Evolutionary conservation across 768 basidiomycete genomes (phyloP), one percentile per base, ranked within the genome.

Genomic region (Mycena alexandri): DNA sequence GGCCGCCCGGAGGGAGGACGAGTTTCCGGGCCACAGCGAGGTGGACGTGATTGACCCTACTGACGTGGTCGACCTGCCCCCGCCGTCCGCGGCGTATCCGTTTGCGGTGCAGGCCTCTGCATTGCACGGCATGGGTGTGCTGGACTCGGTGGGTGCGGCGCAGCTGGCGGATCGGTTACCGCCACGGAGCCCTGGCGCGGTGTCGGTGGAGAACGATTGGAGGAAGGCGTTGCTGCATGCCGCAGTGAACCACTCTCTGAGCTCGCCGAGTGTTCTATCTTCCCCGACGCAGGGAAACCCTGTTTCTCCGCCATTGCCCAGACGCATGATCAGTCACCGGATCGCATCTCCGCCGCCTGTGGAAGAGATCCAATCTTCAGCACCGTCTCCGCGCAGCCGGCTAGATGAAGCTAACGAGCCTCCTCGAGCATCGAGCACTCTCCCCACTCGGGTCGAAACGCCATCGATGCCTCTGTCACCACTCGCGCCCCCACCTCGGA

Each of bases 21-120:
- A 78, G 67, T 75, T 78, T 64, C 72, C 76, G 58, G 70, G 75
- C n/a, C 76, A 84, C 68, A 85, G 88, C 74, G 75, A 56, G 21
- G 60, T 72, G 10, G 82, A 89, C 72, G 83, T 92, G 60, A 89
- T 94, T 71, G 93, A 95, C 78, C 93, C 93, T 13, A 95, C 93
- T 25, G 94, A 94, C 73, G 86, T 86, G 25, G 93, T 95, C 41
- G 93, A 95, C 74, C 75, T 94, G 38, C 93, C 93, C 0, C 89
- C 84, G 7, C 90, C 88, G 9, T 87, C 90, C 41, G 81, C 89
- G 42, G 83, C 82, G 41, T 93, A 92, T 74, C 90, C 89, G 1
- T 90, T 94, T 71, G 87, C 90, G 9, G 86, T 91, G 43, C 93
- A 93, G 74, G 86, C 93, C 25, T 92, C 93, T 61, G 90, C 89